A percentile compares a stretch with the other conserved stretches of the same genome.
phyloP scores from a whole-genome alignment of 2,329 filamentous ascomycete genomes.

The Alternaria viburni region DNA sequence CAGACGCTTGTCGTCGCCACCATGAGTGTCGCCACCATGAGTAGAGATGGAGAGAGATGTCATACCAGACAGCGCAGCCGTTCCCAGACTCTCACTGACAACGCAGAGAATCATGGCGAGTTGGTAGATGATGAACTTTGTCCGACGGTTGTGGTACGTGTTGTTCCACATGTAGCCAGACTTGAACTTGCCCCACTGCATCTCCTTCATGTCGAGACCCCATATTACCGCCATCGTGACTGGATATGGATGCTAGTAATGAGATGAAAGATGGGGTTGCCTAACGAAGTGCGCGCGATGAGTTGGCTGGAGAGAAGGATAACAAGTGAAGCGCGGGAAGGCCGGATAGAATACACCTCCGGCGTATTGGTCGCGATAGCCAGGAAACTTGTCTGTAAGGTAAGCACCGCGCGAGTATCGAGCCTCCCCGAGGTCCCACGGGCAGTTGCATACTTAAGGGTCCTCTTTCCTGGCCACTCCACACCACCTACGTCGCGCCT shows the following conservation, averaged over 20 bases:
- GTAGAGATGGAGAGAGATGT: not conserved
- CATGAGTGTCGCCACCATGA: not conserved
- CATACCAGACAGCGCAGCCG: slow-evolving; percentile 60
- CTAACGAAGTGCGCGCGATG: not conserved
- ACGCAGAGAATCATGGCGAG: slow-evolving; percentile 65
- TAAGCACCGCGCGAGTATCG: not conserved
- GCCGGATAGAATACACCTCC: not conserved
- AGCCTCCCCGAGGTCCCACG: not conserved
- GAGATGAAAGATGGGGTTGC: not conserved
- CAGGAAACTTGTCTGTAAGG: not conserved
- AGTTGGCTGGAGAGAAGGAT: not conserved
- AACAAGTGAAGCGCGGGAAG: not conserved
- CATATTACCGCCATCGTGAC: slow-evolving; percentile 56
- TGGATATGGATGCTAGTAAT: not conserved
- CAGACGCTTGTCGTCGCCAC: not conserved
- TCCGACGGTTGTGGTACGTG: slow-evolving; percentile 61
- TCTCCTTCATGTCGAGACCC: slow-evolving; percentile 63
- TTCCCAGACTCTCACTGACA: slow-evolving; percentile 63
- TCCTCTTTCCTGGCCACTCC: not conserved
- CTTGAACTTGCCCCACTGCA: slow-evolving; percentile 65
- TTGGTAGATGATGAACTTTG: slow-evolving; percentile 67
- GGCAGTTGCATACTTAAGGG: slow-evolving; percentile 1
- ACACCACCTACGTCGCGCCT: not conserved
- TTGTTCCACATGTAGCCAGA: slow-evolving; percentile 64
- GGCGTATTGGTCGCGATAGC: not conserved